A percentile compares a stretch with the other conserved stretches of the same genome.
Conservation (phyloP, 2,329 filamentous ascomycete species). For the Pseudogymnoascus sp. region DNA sequence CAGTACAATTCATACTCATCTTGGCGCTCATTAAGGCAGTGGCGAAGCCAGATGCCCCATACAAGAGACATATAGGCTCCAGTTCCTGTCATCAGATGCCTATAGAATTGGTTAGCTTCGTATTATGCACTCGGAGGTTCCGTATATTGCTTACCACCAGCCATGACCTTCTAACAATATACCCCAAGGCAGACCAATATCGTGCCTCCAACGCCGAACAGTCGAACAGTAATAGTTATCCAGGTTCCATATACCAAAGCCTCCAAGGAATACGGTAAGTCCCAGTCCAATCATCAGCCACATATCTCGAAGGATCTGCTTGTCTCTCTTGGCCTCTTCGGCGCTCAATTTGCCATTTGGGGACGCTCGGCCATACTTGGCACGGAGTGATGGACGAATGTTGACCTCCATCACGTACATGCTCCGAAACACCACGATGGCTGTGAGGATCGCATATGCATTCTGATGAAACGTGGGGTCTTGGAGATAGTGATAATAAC, state of each 20-base stretch:
- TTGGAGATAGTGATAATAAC: conserved; percentile 67
- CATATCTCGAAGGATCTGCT: conserved; percentile 53
- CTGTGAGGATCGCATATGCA: conserved; percentile 59
- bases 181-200: conserved; percentile 62
- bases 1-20: conserved; percentile 58
- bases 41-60: conserved; percentile 64
- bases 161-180: conserved; percentile 63
- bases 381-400: conserved; percentile 44
- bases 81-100: conserved; percentile 64
- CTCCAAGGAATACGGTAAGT: conserved; percentile 53
- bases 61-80: conserved; percentile 64
- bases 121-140: background rate
- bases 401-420: conserved; percentile 63
- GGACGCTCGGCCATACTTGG: conserved; percentile 33
- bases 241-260: conserved; percentile 59
- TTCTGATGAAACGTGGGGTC: conserved; percentile 66
- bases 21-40: conserved; percentile 57
- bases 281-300: conserved; percentile 58
- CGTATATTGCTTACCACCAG: conserved; percentile 49
- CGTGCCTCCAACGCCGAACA: conserved; percentile 49
- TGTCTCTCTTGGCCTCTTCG: conserved; percentile 46
- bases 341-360: conserved; percentile 35
- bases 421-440: conserved; percentile 52
- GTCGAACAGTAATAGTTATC: conserved; percentile 57
- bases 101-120: conserved; percentile 10